A percentile compares a stretch with the other conserved stretches of the same genome.
Conservation (phyloP, 345 rosid genomes). For the Lenwebbia sp. region DNA sequence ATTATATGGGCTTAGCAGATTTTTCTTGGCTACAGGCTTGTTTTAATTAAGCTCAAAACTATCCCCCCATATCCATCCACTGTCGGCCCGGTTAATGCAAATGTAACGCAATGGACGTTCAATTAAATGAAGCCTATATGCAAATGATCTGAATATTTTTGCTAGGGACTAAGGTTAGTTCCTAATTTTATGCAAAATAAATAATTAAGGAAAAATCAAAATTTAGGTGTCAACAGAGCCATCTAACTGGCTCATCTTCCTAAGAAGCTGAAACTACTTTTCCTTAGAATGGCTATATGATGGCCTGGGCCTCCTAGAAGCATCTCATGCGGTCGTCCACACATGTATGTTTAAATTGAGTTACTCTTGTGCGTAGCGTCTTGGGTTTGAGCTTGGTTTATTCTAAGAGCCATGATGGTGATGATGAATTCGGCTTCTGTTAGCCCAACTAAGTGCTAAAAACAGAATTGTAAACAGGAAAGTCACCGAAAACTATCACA, state of each 20-base stretch:
- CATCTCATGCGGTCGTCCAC: not conserved
- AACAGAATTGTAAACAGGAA: not conserved
- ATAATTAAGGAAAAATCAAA: too few relatives aligned
- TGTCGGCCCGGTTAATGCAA: too few relatives aligned
- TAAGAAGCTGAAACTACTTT: not conserved
- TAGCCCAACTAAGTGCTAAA: not conserved
- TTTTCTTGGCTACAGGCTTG: too few relatives aligned
- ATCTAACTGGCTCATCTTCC: not conserved
- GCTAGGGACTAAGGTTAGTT: rapidly evolving
- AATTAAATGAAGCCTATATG: too few relatives aligned
- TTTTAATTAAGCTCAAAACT: too few relatives aligned
- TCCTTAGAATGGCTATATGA: too few relatives aligned
- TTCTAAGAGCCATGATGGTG: not conserved
- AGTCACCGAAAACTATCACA: not conserved
- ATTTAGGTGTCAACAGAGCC: too few relatives aligned
- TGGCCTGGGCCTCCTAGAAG: not conserved
- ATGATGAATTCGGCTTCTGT: not conserved
- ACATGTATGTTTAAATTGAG: not conserved
- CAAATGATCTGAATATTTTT: too few relatives aligned
- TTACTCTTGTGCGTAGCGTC: not conserved
- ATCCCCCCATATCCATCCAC: too few relatives aligned
- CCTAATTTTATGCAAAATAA: too few relatives aligned
- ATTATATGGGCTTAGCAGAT: too few relatives aligned
- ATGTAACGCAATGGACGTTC: too few relatives aligned
- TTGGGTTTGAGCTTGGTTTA: not conserved